phyloP scores from a whole-genome alignment of 2,329 filamentous ascomycete species.

The Colletotrichum gigasporum region DNA sequence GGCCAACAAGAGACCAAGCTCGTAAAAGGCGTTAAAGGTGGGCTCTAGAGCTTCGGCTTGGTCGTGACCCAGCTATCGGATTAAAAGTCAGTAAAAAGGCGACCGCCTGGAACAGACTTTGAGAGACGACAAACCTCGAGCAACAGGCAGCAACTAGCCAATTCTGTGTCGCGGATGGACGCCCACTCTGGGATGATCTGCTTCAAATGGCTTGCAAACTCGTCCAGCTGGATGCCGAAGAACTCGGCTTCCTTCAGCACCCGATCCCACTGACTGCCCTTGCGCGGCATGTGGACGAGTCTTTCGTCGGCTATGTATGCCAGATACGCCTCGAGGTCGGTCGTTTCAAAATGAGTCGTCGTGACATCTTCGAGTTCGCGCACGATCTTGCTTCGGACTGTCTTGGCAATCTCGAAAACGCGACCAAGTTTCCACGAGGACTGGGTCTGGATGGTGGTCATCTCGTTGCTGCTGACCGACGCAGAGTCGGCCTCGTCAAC shows the following conservation, averaged over 20 bases:
- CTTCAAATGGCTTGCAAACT: conserved; percentile 45
- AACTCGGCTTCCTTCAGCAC: conserved; percentile 51
- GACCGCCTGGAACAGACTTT: no score
- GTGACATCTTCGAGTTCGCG: conserved; percentile 23
- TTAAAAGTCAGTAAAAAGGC: not conserved
- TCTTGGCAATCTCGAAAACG: conserved; percentile 7
- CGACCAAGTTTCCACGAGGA: not conserved
- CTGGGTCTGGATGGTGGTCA: not conserved
- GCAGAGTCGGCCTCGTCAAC: conserved; percentile 5
- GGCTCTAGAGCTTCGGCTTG: conserved; percentile 49
- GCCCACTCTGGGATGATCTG: conserved; percentile 35
- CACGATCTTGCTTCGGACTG: not conserved
- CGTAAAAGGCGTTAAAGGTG: conserved; percentile 49
- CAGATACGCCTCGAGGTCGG: conserved; percentile 39
- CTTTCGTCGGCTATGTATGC: conserved; percentile 49
- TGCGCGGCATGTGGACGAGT: conserved; percentile 50
- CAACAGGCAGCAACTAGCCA: conserved; percentile 48
- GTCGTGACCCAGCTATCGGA: conserved; percentile 45
- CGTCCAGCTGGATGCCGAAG: conserved; percentile 50
- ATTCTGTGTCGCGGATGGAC: conserved; percentile 39
- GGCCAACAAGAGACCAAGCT: conserved; percentile 48
- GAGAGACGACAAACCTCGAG: conserved; percentile 44
- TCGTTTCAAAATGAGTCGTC: conserved; percentile 2
- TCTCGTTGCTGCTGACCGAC: conserved; percentile 9
- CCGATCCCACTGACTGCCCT: conserved; percentile 52